Base-by-base conservation (phyloP, 164 flowering plant species). In the Amborella trichopoda region DNA sequence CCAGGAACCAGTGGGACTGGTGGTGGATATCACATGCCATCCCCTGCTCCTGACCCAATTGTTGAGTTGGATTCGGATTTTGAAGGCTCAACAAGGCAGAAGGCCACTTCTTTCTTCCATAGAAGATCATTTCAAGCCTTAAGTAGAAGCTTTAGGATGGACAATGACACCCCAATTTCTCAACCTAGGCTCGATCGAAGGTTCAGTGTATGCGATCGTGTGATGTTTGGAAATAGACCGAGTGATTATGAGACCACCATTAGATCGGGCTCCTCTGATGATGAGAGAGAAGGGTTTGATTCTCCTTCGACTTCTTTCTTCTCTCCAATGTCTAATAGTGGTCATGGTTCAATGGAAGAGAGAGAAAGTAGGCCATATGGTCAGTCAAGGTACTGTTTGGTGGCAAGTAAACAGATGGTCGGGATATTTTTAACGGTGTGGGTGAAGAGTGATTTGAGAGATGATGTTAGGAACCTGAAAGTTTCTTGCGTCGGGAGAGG, bases 11-110 rank as follows among this genome's bases (percentile, higher is more conserved):
- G 65, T 50, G 68, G 68, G 20, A 68, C 67, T 59, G 75, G 66
- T 2, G 75, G 66, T 2, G 65, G 63, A 38, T 81, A 62, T 49
- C 74, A 62, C 32, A 81, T 83, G n/a, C 85, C 89, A 38, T 83
- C 96, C 0, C 96, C 95, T 0, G 53, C 70, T 20, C 91, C 97
- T 52, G 78, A 88, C 48, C 95, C 94, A 3, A 46, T 88, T 45
- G 78, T 71, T 12, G 99, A 93, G 60, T 50, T 73, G 19, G 94
- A 93, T 61, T 69, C 87, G 3, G 96, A 93, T 56, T 93, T 93
- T 55, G 99, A 85, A 43, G 95, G 85, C 18, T 81, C 89, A 32
- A 59, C 71, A 13, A 69, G 80, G 58, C 77, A 75, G 48, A 77
- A 74, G 37, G 47, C 86, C 18, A 76, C 94, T 63, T 48, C 71